These are phyloP conservation scores for Coemansia sp. DNA, from an alignment of 192 early-diverging fungal genomes.

Conservation along the genomic window DNA sequence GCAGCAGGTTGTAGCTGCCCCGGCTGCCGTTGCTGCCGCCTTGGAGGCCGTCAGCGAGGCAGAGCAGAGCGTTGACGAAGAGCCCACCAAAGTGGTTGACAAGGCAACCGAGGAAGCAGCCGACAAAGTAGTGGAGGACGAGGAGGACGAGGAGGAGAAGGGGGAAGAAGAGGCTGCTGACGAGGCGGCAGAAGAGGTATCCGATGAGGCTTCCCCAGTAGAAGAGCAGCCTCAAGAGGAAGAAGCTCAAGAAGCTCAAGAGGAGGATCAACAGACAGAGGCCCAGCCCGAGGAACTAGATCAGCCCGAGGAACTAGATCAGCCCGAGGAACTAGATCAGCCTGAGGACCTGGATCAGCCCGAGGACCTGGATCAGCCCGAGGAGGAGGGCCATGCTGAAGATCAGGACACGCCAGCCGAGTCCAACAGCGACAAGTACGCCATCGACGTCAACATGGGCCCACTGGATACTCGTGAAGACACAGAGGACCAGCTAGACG, in stretches of 20 bases:
- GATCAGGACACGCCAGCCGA: not conserved
- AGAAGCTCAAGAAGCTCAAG: too few species aligned
- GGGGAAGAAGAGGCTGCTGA: not conserved
- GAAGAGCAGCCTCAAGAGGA: not conserved
- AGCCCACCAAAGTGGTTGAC: not conserved
- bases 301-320: too few species aligned
- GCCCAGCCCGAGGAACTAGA: too few species aligned
- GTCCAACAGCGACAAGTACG: constrained; percentile 5
- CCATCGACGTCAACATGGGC: constrained; percentile 3
- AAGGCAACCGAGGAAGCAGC: not conserved
- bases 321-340: too few species aligned
- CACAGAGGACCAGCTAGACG: constrained; percentile 22
- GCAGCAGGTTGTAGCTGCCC: not conserved
- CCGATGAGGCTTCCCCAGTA: not conserved
- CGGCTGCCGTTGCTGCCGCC: not conserved
- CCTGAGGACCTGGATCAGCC: too few species aligned
- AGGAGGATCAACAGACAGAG: too few species aligned
- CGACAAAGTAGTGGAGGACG: not conserved
- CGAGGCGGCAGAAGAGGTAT: not conserved
- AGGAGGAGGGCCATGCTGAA: too few species aligned
- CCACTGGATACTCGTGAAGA: not conserved
- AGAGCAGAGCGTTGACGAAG: not conserved
- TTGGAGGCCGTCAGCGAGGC: not conserved
- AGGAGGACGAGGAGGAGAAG: not conserved
- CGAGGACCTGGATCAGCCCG: too few species aligned